A percentile compares a stretch with the other conserved stretches of the same genome.
phyloP scores from a whole-genome alignment of 495 filamentous ascomycete genomes.

The Bryoglossum gracile region DNA sequence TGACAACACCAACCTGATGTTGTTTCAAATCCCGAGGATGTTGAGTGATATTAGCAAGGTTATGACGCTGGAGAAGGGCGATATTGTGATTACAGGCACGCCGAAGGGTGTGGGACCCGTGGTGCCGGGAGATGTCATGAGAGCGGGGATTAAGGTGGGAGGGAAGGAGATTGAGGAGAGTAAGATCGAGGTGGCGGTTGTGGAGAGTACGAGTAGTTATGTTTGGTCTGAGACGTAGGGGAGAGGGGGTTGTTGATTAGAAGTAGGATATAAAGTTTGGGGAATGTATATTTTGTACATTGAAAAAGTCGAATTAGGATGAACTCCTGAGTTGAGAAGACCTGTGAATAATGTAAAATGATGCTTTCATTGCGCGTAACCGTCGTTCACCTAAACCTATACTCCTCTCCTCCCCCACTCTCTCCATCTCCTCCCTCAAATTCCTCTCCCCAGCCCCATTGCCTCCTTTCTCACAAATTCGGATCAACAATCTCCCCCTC shows the following conservation, averaged over 20 bases:
- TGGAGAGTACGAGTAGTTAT: constrained; percentile 53
- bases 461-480: constrained; percentile 33
- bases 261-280: not conserved
- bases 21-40: constrained; percentile 80
- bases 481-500: constrained; percentile 43
- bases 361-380: no score
- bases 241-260: not conserved
- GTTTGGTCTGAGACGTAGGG: constrained; percentile 57
- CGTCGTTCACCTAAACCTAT: no score
- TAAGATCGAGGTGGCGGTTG: constrained; percentile 73
- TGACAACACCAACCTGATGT: constrained; percentile 87
- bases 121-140: constrained; percentile 80
- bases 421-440: no score
- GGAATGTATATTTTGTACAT: constrained; percentile 14
- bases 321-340: no score
- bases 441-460: not conserved
- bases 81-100: constrained; percentile 90
- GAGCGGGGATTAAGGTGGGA: constrained; percentile 68
- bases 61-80: constrained; percentile 89
- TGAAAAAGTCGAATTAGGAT: not conserved
- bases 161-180: constrained; percentile 84
- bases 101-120: constrained; percentile 93
- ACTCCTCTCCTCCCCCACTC: no score
- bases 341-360: no score
- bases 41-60: constrained; percentile 85